Percentiles rank a stretch among this genome's conserved stretches.
Conservation (phyloP, 768 basidiomycete genomes). For the Coprinellus aureogranulatus region DNA sequence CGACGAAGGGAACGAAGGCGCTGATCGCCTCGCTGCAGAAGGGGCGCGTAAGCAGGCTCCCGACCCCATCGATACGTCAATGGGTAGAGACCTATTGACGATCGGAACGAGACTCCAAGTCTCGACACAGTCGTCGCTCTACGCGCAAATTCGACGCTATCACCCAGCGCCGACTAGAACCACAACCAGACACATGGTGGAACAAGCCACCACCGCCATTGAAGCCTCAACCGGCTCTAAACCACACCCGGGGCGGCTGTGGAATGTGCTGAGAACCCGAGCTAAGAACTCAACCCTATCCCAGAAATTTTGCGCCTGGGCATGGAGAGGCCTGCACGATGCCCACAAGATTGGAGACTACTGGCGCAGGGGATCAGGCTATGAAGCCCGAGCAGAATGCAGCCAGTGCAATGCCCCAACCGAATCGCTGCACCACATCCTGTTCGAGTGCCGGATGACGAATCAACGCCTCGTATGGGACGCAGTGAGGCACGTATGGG, state of each 20-base stretch:
- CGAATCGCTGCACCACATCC: not conserved
- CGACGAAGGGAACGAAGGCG: slow-evolving; percentile 13
- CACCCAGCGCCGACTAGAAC: not conserved
- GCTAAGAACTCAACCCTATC: not conserved
- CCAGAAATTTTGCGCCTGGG: slow-evolving; percentile 10
- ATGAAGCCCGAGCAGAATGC: too few species aligned
- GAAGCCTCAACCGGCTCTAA: not conserved
- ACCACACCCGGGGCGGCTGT: not conserved
- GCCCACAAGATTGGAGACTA: slow-evolving; percentile 19
- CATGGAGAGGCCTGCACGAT: slow-evolving; percentile 23
- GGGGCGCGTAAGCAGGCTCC: slow-evolving; percentile 3
- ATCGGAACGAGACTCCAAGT: not conserved
- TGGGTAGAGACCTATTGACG: not conserved
- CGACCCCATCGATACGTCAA: not conserved
- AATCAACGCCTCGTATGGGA: not conserved
- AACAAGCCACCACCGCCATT: not conserved
- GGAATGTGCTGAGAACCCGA: not conserved
- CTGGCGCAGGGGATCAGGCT: too few species aligned
- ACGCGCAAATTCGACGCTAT: not conserved
- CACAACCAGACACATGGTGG: not conserved
- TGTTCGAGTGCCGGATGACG: not conserved
- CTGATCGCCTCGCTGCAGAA: slow-evolving; percentile 9
- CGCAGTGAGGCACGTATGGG: not conserved
- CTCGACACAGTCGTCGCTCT: not conserved
- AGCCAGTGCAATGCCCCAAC: not conserved